Conservation (phyloP, 257 asterid species). For the Handroanthus guayacan region DNA sequence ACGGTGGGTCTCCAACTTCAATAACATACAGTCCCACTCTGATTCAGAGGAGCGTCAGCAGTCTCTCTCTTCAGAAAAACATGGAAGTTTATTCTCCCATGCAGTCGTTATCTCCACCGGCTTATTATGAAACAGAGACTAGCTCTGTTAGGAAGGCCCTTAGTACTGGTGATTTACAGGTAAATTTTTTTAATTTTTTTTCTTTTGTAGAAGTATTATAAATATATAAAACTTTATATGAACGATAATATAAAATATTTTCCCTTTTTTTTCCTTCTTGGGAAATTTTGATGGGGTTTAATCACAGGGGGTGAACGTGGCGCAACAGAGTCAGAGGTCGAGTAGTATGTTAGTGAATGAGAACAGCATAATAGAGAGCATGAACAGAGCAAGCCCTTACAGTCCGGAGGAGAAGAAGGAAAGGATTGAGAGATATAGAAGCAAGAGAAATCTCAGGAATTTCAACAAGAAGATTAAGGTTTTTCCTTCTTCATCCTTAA, state of each 20-base stretch:
- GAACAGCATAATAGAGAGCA: conserved; percentile 73
- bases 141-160: conserved; percentile 61
- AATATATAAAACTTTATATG: too few relatives aligned
- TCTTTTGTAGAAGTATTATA: too few relatives aligned
- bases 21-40: conserved; percentile 41
- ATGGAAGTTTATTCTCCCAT: conserved; percentile 50
- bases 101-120: conserved; percentile 53
- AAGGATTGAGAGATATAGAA: conserved; percentile 81
- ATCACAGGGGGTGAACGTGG: conserved; percentile 47
- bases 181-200: neutral
- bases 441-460: conserved; percentile 85
- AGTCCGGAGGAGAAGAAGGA: conserved; percentile 88
- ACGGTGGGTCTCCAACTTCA: conserved; percentile 65
- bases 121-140: conserved; percentile 51
- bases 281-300: neutral
- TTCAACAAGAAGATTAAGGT: conserved; percentile 97
- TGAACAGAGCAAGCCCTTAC: conserved; percentile 83
- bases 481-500: too few relatives aligned
- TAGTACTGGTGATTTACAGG: conserved; percentile 79
- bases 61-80: conserved; percentile 65
- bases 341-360: conserved; percentile 64
- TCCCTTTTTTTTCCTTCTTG: neutral
- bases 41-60: conserved; percentile 72
- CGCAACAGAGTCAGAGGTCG: conserved; percentile 46
- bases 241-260: too few relatives aligned